A percentile compares a stretch with the other conserved stretches of the same genome.
phyloP scores from a whole-genome alignment of 2,329 filamentous ascomycete species.

The Aureobasidium sp. region DNA sequence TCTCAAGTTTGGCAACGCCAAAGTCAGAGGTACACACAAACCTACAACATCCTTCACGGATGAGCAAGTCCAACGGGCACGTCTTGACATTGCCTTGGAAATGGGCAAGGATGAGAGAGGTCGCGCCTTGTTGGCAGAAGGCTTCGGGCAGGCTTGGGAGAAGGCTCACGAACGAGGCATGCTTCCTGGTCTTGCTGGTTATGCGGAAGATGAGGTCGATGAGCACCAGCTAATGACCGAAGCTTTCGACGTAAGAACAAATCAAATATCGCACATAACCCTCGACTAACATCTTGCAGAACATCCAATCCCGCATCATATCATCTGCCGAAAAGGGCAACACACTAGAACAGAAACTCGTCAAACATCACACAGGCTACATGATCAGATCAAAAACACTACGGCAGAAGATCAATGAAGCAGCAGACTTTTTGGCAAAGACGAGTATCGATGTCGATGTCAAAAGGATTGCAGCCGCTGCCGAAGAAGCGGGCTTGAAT shows the following conservation, averaged over 20 bases:
- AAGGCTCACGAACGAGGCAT: slow-evolving; percentile 40
- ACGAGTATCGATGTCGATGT: slow-evolving; percentile 64
- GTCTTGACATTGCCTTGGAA: slow-evolving; percentile 69
- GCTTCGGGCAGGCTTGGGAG: slow-evolving; percentile 48
- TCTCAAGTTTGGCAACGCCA: slow-evolving; percentile 61
- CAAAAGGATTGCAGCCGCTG: slow-evolving; percentile 68
- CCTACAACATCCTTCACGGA: slow-evolving; percentile 63
- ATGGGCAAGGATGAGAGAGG: slow-evolving; percentile 42
- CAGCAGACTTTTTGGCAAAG: slow-evolving; percentile 66
- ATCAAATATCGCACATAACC: not conserved
- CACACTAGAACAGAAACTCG: slow-evolving; percentile 90
- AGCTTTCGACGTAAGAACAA: slow-evolving; percentile 62
- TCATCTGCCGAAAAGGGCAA: slow-evolving; percentile 70
- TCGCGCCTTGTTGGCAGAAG: slow-evolving; percentile 41
- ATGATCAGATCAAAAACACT: slow-evolving; percentile 77
- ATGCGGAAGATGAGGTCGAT: slow-evolving; percentile 68
- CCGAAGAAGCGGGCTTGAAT: slow-evolving; percentile 69
- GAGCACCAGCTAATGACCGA: slow-evolving; percentile 58
- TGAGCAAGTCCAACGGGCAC: slow-evolving; percentile 63
- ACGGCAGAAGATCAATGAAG: slow-evolving; percentile 69
- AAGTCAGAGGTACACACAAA: slow-evolving; percentile 55
- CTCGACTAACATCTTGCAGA: slow-evolving; percentile 36
- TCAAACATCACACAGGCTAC: slow-evolving; percentile 81
- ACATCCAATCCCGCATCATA: slow-evolving; percentile 66
- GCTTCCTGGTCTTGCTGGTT: slow-evolving; percentile 76